phyloP scores from a whole-genome alignment of 2,329 filamentous ascomycete species.

The Aspergillus sp. region DNA sequence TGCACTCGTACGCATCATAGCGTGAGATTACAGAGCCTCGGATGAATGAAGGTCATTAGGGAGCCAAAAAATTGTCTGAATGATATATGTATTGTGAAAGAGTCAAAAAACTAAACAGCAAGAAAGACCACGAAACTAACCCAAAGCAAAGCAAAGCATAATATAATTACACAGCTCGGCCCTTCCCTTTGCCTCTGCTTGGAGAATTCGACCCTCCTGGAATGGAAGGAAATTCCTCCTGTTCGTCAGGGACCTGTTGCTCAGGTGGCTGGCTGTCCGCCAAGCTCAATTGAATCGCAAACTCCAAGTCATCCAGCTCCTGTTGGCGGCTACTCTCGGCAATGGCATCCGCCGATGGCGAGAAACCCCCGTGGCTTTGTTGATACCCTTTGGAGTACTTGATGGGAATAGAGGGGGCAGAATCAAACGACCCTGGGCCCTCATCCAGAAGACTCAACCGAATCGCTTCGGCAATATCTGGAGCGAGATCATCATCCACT shows the following conservation, averaged over 20 bases:
- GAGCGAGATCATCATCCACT: conserved; percentile 50
- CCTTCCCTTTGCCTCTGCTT: conserved; percentile 33
- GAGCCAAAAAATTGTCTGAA: no score
- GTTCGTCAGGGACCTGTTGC: conserved; percentile 3
- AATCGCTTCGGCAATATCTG: conserved; percentile 62
- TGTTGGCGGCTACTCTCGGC: conserved; percentile 40
- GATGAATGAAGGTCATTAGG: no score
- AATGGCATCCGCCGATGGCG: conserved; percentile 14
- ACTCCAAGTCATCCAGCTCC: conserved; percentile 58
- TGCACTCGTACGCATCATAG: no score
- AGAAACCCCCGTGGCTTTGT: conserved; percentile 12
- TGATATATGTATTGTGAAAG: no score
- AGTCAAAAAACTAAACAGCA: no score
- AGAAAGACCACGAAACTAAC: no score
- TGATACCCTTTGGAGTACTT: conserved; percentile 32
- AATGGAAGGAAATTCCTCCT: conserved; percentile 31
- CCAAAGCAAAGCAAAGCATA: not conserved
- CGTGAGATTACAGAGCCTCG: no score
- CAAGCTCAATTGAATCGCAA: conserved; percentile 61
- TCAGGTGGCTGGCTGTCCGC: conserved; percentile 55
- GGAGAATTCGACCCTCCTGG: conserved; percentile 16
- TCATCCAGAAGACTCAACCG: conserved; percentile 50
- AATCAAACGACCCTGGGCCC: conserved; percentile 12
- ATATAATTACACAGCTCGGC: conserved; percentile 20
- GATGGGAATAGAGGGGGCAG: conserved; percentile 29